Evolutionary conservation across 495 filamentous ascomycete species (phyloP), one percentile per base, ranked within the genome.

Genomic region (Coniosporium apollinis): DNA sequence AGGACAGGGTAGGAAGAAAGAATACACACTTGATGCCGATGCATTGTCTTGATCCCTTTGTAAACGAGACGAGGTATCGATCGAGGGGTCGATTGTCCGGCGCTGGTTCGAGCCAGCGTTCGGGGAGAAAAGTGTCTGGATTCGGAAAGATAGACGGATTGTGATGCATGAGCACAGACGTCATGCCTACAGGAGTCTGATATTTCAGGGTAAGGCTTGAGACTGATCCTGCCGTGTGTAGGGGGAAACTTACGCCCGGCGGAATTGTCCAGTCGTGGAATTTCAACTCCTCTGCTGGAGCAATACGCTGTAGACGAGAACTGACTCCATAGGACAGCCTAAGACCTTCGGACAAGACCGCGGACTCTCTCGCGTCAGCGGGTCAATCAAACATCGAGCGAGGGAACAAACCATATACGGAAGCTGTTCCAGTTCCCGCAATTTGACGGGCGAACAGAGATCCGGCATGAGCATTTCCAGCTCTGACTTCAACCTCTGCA

Each of bases 351-450:
- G 44, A 49, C 25, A 60, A 38, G 9, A 58, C 45, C 0, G 51
- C 55, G 3, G 35, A n/a, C n/a, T 51, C 52, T n/a, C n/a, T n/a
- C n/a, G n/a, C n/a, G n/a, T n/a, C n/a, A n/a, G n/a, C 47, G 26
- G 30, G n/a, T n/a, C n/a, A n/a, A n/a, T n/a, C n/a, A n/a, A n/a
- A n/a, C n/a, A n/a, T n/a, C n/a, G n/a, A 47, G 43, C 11, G 42
- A 39, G 37, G n/a, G n/a, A n/a, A n/a, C 50, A 31, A 31, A 55
- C 49, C 28, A 64, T 35, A 33, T 52, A 57, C 5, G 60, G 59
- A 29, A 64, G 33, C 31, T 45, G 44, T 39, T 52, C 47, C 5
- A 55, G 22, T 11, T 28, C 28, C 13, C 32, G 28, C 37, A 50
- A 52, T 9, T 45, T 30, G 34, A 52, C 28, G 1, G 14, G 1